These are phyloP conservation scores for Pythium diclinum DNA, from an alignment of 352 stramenopile species.

Conservation along the genomic window DNA sequence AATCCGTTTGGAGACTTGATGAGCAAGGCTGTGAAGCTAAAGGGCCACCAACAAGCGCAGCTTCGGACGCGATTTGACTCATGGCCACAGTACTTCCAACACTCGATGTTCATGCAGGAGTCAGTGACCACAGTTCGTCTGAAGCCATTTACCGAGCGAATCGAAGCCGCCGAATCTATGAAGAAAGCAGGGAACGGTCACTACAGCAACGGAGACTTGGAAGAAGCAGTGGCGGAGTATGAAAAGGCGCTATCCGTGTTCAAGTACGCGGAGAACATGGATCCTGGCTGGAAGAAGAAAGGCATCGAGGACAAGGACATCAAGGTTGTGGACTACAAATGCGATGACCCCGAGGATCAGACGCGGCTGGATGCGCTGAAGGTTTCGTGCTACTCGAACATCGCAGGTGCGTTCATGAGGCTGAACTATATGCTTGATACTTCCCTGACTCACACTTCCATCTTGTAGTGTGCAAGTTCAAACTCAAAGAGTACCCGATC, in stretches of 20 bases:
- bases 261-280: constrained; percentile 78
- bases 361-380: constrained; percentile 48
- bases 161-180: constrained; percentile 58
- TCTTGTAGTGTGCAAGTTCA: constrained; percentile 70
- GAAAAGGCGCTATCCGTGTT: constrained; percentile 83
- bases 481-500: constrained; percentile 58
- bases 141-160: constrained; percentile 50
- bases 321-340: constrained; percentile 49
- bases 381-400: constrained; percentile 77
- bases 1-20: constrained; percentile 84
- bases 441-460: neutral
- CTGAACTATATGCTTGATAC: neutral
- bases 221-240: constrained; percentile 80
- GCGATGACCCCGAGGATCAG: constrained; percentile 43
- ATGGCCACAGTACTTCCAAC: constrained; percentile 85
- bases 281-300: constrained; percentile 84
- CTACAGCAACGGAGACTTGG: constrained; percentile 43
- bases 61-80: constrained; percentile 67
- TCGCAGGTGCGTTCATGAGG: constrained; percentile 43
- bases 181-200: constrained; percentile 63
- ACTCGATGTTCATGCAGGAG: constrained; percentile 87
- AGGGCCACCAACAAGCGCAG: constrained; percentile 77
- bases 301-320: constrained; percentile 83
- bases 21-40: constrained; percentile 84
- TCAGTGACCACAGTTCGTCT: constrained; percentile 46